phyloP scores from a whole-genome alignment of 805 yeast genomes.

The Myxozyma kluyveri region DNA sequence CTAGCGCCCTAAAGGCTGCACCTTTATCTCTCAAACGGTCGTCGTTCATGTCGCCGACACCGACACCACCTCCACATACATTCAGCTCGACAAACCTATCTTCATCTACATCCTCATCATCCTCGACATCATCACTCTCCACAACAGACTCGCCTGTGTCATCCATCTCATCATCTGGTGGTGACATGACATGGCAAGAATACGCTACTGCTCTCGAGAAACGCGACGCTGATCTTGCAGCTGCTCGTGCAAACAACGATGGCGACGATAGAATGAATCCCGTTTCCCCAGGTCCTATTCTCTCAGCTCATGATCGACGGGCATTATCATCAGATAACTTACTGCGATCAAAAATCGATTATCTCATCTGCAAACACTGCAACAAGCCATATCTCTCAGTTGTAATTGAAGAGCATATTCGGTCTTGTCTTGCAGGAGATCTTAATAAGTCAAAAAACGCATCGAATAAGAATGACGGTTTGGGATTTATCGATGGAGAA shows the following conservation, averaged over 20 bases:
- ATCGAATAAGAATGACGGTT: neutral
- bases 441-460: neutral
- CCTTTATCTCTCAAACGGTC: neutral
- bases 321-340: slow-evolving; percentile 37
- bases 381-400: slow-evolving; percentile 46
- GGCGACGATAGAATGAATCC: neutral
- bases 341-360: slow-evolving; percentile 42
- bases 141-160: slow-evolving; percentile 18
- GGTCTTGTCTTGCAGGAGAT: slow-evolving; percentile 39
- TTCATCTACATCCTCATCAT: slow-evolving; percentile 9
- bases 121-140: slow-evolving; percentile 14
- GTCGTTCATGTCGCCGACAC: neutral
- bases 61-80: neutral
- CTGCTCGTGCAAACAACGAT: neutral
- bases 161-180: slow-evolving; percentile 5
- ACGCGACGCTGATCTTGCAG: slow-evolving; percentile 1
- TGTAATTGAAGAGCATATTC: slow-evolving; percentile 43
- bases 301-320: slow-evolving; percentile 17
- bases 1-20: neutral
- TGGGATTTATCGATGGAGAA: slow-evolving; percentile 3
- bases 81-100: neutral
- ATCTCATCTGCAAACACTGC: slow-evolving; percentile 50
- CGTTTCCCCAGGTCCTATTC: slow-evolving; percentile 23
- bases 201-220: slow-evolving; percentile 20
- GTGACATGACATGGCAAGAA: slow-evolving; percentile 25